Conservation (phyloP, 2,329 filamentous ascomycete species). For the Verticillium klebahnii region DNA sequence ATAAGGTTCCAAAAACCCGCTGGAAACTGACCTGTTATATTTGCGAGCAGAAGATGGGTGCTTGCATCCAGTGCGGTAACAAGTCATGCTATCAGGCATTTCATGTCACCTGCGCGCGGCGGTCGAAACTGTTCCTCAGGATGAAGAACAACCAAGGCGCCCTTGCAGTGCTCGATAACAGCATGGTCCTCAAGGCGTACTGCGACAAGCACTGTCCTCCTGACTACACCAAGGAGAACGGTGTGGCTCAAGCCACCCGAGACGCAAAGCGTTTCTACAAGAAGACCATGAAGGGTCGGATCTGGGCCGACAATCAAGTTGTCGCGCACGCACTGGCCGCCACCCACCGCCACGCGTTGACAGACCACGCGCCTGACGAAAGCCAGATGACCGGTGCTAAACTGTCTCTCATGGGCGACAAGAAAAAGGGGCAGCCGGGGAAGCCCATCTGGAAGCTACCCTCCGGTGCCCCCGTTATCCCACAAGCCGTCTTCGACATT, state of each 20-base stretch:
- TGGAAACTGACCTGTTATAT: constrained; percentile 97
- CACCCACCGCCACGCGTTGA: constrained; percentile 57
- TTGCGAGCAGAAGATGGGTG: constrained; percentile 95
- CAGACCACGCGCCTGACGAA: constrained; percentile 73
- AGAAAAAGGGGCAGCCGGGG: constrained; percentile 64
- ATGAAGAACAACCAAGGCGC: constrained; percentile 92
- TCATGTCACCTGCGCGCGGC: constrained; percentile 90
- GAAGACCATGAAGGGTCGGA: constrained; percentile 78
- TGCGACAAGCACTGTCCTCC: constrained; percentile 91
- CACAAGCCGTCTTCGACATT: constrained; percentile 78
- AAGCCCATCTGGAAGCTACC: constrained; percentile 87
- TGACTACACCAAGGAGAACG: constrained; percentile 84
- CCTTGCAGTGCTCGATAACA: constrained; percentile 71
- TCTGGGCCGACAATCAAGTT: constrained; percentile 88
- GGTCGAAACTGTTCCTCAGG: constrained; percentile 82
- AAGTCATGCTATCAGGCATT: constrained; percentile 97
- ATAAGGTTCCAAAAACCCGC: constrained; percentile 90
- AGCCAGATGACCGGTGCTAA: constrained; percentile 80
- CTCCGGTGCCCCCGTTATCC: constrained; percentile 91
- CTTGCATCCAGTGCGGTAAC: constrained; percentile 96
- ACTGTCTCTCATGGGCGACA: constrained; percentile 68
- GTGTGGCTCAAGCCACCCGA: constrained; percentile 72
- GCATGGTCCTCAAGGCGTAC: constrained; percentile 84
- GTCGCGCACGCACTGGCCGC: constrained; percentile 78
- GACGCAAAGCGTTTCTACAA: constrained; percentile 88